Base-by-base conservation (phyloP, 257 asterid species). In the Fraxinus quadrangulata region DNA sequence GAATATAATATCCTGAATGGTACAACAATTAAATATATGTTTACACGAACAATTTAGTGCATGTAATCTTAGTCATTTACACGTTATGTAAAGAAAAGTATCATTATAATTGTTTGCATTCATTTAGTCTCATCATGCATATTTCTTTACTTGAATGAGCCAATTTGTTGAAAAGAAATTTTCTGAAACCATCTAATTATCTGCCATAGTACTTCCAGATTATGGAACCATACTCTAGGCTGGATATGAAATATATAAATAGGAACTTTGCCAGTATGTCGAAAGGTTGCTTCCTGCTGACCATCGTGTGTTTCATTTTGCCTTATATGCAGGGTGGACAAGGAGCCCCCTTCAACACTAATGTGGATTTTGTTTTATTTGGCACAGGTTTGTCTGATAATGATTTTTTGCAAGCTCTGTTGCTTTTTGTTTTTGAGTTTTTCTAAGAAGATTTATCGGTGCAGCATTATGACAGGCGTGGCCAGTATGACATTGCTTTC, bases 321-420 rank as follows among this genome's bases (percentile, higher is more conserved):
- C 56, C 68, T 63, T 75, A 28, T 79, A 42, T 88, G 85, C 90
- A 95, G 99, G 77, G 80, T 49, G 85, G 97, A 87, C 42, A 89
- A 87, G 86, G 99, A 93, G 86, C 97, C 97, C 76, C 99, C 99
- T 68, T 92, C 99, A 75, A 91, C 98, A 42, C 94, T 93, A 61
- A 75, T 96, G 94, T 96, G 99, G 99, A 87, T 82, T 82, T 81
- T 96, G 84, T 96, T 90, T 84, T 96, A 91, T 85, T 80, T 93
- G 89, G 96, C 99, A 81, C 97, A 92, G 99, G 99, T 96, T 81
- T 83, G 84, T 75, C 33, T 61, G 28, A 36, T 70, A 74, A 34
- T 77, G 68, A 59, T 56, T 59, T 78, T 70, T 26, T 70, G 49
- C 45, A 42, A 39, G 63, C 42, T 65, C 30, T 76, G 59, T 70